Percentiles rank a stretch among this genome's conserved stretches.
Evolutionary conservation across 176 grass and related monocot species (phyloP).

Genomic region (Triticum turgidum): DNA sequence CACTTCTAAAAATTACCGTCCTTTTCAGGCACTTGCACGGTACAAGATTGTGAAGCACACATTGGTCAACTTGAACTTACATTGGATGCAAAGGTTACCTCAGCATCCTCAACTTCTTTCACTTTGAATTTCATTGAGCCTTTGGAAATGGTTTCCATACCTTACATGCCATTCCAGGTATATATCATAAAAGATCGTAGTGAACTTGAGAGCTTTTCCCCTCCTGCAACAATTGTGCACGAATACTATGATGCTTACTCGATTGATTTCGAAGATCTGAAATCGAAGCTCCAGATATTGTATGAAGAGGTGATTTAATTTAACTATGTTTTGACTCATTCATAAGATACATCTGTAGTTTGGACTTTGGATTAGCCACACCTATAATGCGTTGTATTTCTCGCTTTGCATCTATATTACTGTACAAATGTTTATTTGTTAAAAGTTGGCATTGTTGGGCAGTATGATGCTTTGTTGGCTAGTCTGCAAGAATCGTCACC

Average conservation of each 20-base stretch:
- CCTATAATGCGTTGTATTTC: neutral
- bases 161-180: slow-evolving; percentile 42
- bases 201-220: slow-evolving; percentile 50
- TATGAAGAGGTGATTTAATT: slow-evolving; percentile 46
- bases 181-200: slow-evolving; percentile 46
- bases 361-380: slow-evolving; percentile 4
- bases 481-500: slow-evolving; percentile 54
- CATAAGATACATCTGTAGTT: slow-evolving; percentile 6
- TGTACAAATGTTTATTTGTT: slow-evolving; percentile 8
- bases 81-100: slow-evolving; percentile 51
- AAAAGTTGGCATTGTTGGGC: slow-evolving; percentile 19
- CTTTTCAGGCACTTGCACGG: slow-evolving; percentile 40
- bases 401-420: neutral
- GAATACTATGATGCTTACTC: slow-evolving; percentile 63
- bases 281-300: slow-evolving; percentile 44
- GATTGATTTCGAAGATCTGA: slow-evolving; percentile 44
- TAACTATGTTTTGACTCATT: slow-evolving; percentile 14
- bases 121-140: slow-evolving; percentile 7
- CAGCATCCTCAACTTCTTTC: neutral
- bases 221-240: slow-evolving; percentile 40
- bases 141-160: slow-evolving; percentile 11
- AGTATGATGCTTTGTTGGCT: slow-evolving; percentile 50
- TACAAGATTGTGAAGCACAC: slow-evolving; percentile 47
- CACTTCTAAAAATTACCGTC: slow-evolving; percentile 1
- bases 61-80: slow-evolving; percentile 54